Evolutionary conservation across 768 basidiomycete species (phyloP).

Genomic region (Termitomyces eurrhizus): DNA sequence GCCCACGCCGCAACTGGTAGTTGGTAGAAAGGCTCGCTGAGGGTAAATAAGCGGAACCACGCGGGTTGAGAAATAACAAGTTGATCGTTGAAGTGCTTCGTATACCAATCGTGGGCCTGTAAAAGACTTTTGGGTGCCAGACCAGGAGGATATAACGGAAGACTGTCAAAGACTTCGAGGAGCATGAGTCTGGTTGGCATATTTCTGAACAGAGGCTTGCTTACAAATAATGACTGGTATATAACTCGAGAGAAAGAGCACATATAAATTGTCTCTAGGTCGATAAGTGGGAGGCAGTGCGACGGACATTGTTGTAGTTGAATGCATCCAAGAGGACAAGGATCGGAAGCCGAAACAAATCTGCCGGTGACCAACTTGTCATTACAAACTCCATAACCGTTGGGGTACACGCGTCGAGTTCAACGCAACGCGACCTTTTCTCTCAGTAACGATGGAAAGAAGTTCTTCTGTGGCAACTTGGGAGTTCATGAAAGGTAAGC

Average conservation of each 20-base stretch:
- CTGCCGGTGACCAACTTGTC: neutral
- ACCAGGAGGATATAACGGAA: slow-evolving; percentile 16
- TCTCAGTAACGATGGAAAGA: neutral
- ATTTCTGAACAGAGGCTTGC: neutral
- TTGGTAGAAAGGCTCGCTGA: slow-evolving; percentile 18
- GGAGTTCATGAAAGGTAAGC: slow-evolving; percentile 7
- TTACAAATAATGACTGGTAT: slow-evolving; percentile 16
- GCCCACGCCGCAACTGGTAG: slow-evolving; percentile 19
- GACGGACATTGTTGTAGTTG: slow-evolving; percentile 7
- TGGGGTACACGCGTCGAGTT: slow-evolving; percentile 4
- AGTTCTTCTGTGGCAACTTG: slow-evolving; percentile 7
- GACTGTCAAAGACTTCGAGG: slow-evolving; percentile 17
- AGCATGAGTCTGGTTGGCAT: neutral
- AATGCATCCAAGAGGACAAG: neutral
- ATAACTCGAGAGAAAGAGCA: slow-evolving; percentile 17
- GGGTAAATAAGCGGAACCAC: slow-evolving; percentile 21
- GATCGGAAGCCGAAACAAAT: neutral
- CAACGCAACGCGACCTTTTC: neutral
- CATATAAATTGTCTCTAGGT: slow-evolving; percentile 15
- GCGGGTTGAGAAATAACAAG: slow-evolving; percentile 18
- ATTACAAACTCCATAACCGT: neutral
- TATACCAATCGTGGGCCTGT: slow-evolving; percentile 18
- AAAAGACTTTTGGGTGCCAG: slow-evolving; percentile 16
- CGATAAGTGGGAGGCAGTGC: slow-evolving; percentile 12
- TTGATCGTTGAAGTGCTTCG: slow-evolving; percentile 19